Percentiles rank a stretch among this genome's conserved stretches.
These are phyloP conservation scores for Tetraselmis chui DNA, from an alignment of 139 green algal species.

Conservation along the genomic window DNA sequence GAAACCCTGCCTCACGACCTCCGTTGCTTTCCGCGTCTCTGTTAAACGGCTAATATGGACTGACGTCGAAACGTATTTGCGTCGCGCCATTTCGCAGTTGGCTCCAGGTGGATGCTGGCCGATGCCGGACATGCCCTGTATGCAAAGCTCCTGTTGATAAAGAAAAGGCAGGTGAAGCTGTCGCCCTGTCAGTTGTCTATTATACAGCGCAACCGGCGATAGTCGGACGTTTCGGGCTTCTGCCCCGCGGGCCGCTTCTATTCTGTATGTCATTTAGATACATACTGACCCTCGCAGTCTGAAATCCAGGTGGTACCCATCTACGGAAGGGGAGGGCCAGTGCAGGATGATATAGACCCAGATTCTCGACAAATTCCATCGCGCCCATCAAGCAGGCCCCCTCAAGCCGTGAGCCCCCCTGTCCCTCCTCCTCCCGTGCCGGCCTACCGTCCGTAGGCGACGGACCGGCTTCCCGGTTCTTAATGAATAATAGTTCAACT, in stretches of 20 bases:
- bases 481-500: no score
- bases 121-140: constrained; percentile 26
- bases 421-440: no score
- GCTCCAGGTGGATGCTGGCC: constrained; percentile 17
- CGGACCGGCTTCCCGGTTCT: no score
- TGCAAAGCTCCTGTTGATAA: constrained; percentile 34
- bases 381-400: neutral
- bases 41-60: no score
- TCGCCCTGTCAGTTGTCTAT: neutral
- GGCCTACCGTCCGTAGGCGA: no score
- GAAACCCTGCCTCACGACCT: neutral
- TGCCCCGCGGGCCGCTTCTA: neutral
- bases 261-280: neutral
- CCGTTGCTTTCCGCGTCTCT: no score
- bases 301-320: neutral
- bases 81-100: constrained; percentile 9
- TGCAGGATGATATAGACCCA: neutral
- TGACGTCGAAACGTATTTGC: no score
- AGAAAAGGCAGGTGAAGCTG: constrained; percentile 9
- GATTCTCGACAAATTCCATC: neutral
- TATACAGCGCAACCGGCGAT: no score
- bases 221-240: neutral
- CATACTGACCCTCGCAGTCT: neutral
- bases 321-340: neutral
- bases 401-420: neutral